phyloP scores from a whole-genome alignment of 306 rosid species.

The Vicia villosa region DNA sequence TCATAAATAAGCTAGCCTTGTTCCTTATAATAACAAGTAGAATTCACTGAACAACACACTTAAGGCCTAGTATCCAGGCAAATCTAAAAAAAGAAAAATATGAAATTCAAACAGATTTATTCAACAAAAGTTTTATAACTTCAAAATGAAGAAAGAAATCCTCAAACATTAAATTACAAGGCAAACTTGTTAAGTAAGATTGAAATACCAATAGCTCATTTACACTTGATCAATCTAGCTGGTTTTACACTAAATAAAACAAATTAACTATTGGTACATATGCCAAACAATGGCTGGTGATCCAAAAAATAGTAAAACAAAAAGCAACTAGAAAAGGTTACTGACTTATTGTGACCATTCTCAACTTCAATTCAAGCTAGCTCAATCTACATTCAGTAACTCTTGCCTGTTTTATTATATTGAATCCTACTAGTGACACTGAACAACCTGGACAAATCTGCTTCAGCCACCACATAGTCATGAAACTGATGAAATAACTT shows the following conservation, averaged over 20 bases:
- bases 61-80: too few relatives aligned
- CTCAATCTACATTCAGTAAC: conserved; percentile 17
- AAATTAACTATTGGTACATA: conserved; percentile 11
- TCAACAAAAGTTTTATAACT: conserved; percentile 18
- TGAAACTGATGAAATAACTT: conserved; percentile 21
- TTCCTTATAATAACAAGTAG: too few relatives aligned
- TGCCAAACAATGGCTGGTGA: conserved; percentile 3
- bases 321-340: conserved; percentile 7
- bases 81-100: too few relatives aligned
- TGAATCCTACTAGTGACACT: too few relatives aligned
- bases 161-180: conserved; percentile 25
- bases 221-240: conserved; percentile 31
- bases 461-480: background rate
- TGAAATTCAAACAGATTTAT: too few relatives aligned
- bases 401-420: conserved; percentile 9
- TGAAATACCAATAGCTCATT: background rate
- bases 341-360: background rate
- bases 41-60: too few relatives aligned
- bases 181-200: background rate
- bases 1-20: too few relatives aligned
- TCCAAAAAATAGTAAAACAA: background rate
- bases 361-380: conserved; percentile 30
- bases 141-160: conserved; percentile 4
- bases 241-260: conserved; percentile 30
- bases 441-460: too few relatives aligned